These are phyloP conservation scores for Bjerkandera adusta DNA, from an alignment of 1,284 basidiomycete species.

Conservation along the genomic window DNA sequence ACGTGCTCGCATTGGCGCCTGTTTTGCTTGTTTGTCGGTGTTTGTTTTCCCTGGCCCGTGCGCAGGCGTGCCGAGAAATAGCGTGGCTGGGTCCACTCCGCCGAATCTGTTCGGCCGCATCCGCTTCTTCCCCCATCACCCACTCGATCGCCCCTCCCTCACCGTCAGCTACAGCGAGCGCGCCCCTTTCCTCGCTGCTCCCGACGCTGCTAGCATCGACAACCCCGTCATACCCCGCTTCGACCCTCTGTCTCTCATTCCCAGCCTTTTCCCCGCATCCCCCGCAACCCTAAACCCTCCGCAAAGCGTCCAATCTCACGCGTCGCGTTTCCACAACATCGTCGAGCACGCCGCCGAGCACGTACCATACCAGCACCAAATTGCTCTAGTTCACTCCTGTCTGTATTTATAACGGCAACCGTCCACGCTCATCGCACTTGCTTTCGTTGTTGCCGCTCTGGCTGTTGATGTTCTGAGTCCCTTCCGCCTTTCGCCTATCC, in stretches of 20 bases:
- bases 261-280: constrained; percentile 18
- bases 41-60: constrained; percentile 28
- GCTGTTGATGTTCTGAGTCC: constrained; percentile 35
- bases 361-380: constrained; percentile 28
- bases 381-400: constrained; percentile 28
- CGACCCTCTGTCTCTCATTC: constrained; percentile 12
- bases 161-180: constrained; percentile 21
- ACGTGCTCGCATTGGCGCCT: constrained; percentile 28
- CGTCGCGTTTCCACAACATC: constrained; percentile 28
- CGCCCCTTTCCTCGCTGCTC: constrained; percentile 27
- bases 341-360: constrained; percentile 21
- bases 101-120: constrained; percentile 25
- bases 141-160: constrained; percentile 25
- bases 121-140: constrained; percentile 34
- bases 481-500: constrained; percentile 23
- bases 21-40: constrained; percentile 19
- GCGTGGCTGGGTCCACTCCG: constrained; percentile 19
- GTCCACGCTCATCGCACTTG: constrained; percentile 26
- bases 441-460: constrained; percentile 29
- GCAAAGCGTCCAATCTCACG: constrained; percentile 26
- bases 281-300: constrained; percentile 20
- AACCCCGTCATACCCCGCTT: constrained; percentile 15
- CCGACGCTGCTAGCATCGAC: constrained; percentile 22
- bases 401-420: constrained; percentile 32
- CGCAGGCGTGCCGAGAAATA: constrained; percentile 16